Percentiles rank a stretch among this genome's conserved stretches.
Evolutionary conservation across 495 filamentous ascomycete species (phyloP).

Genomic region (Bombardia bombarda): DNA sequence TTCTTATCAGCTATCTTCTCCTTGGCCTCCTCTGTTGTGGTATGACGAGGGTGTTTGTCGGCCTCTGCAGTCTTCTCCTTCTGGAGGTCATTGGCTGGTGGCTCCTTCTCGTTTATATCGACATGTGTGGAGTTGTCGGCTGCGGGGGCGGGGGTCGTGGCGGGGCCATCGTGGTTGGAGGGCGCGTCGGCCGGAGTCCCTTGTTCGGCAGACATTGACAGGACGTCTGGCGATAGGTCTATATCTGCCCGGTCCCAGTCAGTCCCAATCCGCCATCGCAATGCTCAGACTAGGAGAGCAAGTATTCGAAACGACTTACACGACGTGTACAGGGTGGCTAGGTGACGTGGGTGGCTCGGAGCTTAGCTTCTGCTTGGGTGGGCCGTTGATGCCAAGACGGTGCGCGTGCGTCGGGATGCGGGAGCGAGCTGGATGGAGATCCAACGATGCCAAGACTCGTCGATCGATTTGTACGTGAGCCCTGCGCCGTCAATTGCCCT

Average conservation of each 20-base stretch:
- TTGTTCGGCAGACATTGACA: background rate
- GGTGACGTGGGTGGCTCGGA: slow-evolving; percentile 1
- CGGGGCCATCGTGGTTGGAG: background rate
- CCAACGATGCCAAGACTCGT: background rate
- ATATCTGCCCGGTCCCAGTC: too few species aligned
- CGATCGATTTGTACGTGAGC: background rate
- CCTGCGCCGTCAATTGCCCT: too few species aligned
- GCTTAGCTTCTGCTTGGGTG: background rate
- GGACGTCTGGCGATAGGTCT: background rate
- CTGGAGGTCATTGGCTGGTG: background rate
- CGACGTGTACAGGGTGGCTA: too few species aligned
- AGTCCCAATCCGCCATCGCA: too few species aligned
- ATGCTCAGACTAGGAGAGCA: too few species aligned
- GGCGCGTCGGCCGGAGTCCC: background rate
- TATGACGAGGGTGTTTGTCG: background rate
- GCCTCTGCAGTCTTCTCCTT: background rate
- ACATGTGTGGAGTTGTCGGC: background rate
- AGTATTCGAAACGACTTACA: too few species aligned
- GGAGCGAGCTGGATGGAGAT: background rate
- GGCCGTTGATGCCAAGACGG: background rate
- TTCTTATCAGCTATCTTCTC: slow-evolving; percentile 16
- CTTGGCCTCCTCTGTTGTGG: background rate
- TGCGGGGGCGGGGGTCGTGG: background rate
- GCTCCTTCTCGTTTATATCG: background rate
- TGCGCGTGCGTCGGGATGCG: too few species aligned